Percentiles rank a stretch among this genome's conserved stretches.
These are phyloP conservation scores for Aquilaria agallochum DNA, from an alignment of 441 rosid genomes.

Conservation along the genomic window DNA sequence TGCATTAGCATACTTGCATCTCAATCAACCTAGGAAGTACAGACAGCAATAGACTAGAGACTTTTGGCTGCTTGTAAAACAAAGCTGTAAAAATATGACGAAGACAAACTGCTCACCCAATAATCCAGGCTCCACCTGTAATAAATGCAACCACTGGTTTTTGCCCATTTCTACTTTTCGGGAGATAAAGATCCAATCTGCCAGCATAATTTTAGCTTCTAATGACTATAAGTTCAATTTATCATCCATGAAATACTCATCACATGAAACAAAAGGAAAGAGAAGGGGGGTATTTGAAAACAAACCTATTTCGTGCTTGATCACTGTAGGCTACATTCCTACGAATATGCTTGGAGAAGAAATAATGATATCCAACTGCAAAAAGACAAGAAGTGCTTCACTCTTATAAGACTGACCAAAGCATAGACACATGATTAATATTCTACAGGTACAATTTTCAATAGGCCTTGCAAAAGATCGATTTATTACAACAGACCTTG, in stretches of 20 bases:
- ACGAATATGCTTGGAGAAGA: constrained; percentile 67
- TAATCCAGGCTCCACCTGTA: constrained; percentile 98
- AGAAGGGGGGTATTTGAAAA: constrained; percentile 7
- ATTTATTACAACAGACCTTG: constrained; percentile 50
- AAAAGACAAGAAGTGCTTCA: constrained; percentile 17
- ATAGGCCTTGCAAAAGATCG: background rate
- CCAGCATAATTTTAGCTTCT: constrained; percentile 15
- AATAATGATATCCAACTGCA: constrained; percentile 94
- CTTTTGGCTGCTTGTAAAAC: constrained; percentile 7
- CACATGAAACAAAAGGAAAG: background rate
- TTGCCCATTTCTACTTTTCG: constrained; percentile 57
- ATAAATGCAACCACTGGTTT: constrained; percentile 92
- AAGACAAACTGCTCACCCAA: constrained; percentile 61
- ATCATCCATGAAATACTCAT: constrained; percentile 9
- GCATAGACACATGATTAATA: too few species aligned
- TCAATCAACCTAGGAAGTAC: too few species aligned
- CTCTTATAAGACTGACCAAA: too few species aligned
- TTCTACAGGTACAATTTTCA: too few species aligned
- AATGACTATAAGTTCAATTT: constrained; percentile 5
- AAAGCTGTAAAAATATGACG: constrained; percentile 3
- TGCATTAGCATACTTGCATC: too few species aligned
- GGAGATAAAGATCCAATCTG: constrained; percentile 95
- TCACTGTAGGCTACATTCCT: constrained; percentile 86
- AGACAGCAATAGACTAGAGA: background rate
- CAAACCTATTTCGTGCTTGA: constrained; percentile 85